phyloP scores from a whole-genome alignment of 768 basidiomycete species.

The Tulasnella calospora region DNA sequence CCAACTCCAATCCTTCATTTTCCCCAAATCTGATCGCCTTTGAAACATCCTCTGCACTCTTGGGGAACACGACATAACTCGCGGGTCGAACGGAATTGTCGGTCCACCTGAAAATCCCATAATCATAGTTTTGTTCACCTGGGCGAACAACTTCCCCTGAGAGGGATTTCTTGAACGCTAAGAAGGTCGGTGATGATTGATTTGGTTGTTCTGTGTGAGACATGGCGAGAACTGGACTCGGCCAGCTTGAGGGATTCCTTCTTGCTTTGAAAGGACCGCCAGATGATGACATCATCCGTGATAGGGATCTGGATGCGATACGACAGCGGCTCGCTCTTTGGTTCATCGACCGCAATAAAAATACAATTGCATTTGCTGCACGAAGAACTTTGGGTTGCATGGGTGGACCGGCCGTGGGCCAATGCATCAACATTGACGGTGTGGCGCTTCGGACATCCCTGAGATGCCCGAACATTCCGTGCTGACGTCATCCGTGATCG shows the following conservation, averaged over 20 bases:
- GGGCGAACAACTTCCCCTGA: neutral
- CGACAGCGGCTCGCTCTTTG: too few relatives aligned
- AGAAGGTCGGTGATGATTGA: neutral
- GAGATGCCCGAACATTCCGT: too few relatives aligned
- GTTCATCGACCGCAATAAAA: too few relatives aligned
- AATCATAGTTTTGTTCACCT: neutral
- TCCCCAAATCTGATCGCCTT: conserved; percentile 30
- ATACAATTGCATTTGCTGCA: too few relatives aligned
- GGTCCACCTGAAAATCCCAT: conserved; percentile 11
- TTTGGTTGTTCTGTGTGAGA: neutral
- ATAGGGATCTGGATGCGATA: too few relatives aligned
- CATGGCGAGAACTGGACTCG: neutral
- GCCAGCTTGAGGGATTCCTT: neutral
- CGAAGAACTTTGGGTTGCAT: too few relatives aligned
- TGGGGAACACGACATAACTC: conserved; percentile 28
- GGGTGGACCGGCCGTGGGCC: too few relatives aligned
- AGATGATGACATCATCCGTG: too few relatives aligned
- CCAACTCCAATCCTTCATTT: conserved; percentile 29
- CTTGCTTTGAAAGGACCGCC: too few relatives aligned
- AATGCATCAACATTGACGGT: too few relatives aligned
- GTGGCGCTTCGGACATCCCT: too few relatives aligned
- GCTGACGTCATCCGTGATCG: too few relatives aligned
- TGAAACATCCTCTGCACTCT: conserved; percentile 30
- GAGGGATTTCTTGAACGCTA: neutral
- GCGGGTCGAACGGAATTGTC: conserved; percentile 2